Evolutionary conservation across 2,329 filamentous ascomycete species (phyloP).

Genomic region (Microdochium trichocladiopsis): DNA sequence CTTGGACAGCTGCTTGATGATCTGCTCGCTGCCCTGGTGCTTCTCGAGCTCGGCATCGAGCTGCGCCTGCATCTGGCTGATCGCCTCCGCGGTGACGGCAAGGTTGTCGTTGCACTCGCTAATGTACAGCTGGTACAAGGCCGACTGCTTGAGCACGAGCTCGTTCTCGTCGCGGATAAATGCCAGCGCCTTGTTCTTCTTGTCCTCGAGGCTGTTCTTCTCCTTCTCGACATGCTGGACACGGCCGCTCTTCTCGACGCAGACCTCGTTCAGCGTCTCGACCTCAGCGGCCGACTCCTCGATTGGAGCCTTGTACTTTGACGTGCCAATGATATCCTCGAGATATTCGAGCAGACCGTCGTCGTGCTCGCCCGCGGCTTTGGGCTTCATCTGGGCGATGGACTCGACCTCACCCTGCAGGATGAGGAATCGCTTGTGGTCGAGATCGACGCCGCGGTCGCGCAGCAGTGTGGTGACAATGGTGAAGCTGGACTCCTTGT

Average conservation of each 20-base stretch:
- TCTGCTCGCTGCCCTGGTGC: slow-evolving; percentile 80
- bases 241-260: slow-evolving; percentile 87
- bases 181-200: slow-evolving; percentile 88
- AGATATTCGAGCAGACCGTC: slow-evolving; percentile 94
- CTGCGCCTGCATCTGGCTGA: slow-evolving; percentile 81
- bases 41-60: slow-evolving; percentile 85
- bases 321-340: slow-evolving; percentile 97
- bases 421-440: slow-evolving; percentile 97
- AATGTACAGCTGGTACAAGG: slow-evolving; percentile 87
- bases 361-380: slow-evolving; percentile 90
- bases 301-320: slow-evolving; percentile 95
- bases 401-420: slow-evolving; percentile 97
- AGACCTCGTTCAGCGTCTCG: slow-evolving; percentile 88
- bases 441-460: slow-evolving; percentile 85
- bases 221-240: slow-evolving; percentile 98
- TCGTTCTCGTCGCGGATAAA: slow-evolving; percentile 93
- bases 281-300: slow-evolving; percentile 89
- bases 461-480: slow-evolving; percentile 81
- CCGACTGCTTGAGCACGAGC: slow-evolving; percentile 78
- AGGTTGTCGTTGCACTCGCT: slow-evolving; percentile 86
- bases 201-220: slow-evolving; percentile 85
- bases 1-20: slow-evolving; percentile 85
- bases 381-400: slow-evolving; percentile 98
- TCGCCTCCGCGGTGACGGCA: slow-evolving; percentile 80
- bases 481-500: slow-evolving; percentile 84